Base-by-base conservation (phyloP, 2,329 filamentous ascomycete species). In the Claviceps spartinae region DNA sequence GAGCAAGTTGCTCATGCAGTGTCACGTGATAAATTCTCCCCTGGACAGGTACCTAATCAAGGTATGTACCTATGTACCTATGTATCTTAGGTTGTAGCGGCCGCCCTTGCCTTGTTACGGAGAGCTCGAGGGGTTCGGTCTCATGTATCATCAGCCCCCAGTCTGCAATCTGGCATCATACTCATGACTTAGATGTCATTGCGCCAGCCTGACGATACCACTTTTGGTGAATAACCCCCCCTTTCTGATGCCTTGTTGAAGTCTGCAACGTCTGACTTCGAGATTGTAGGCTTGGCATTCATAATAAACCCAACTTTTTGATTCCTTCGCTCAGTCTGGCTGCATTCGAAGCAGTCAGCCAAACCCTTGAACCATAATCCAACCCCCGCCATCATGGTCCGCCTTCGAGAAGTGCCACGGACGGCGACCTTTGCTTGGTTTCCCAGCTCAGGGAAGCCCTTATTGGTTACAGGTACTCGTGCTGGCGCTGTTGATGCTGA, bases 341-440 rank as follows among this genome's bases (percentile, higher is more conserved):
- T 50, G 56, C 51, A 55, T 58, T 52, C 37, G 8, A 46, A 48
- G 60, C 56, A 47, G 44, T 59, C 40, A 44, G 40, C 59, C 30
- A 34, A 34, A 34, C 57, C 56, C 57, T 60, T 54, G 52, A 54
- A 53, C 41, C 49, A 22, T 34, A 3, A 36, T n/a, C 42, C 40
- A 34, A 43, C 36, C 45, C 63, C 62, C 62, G 60, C 61, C 65
- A 72, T 60, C 69, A 98, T 98, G 93, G 91, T 96, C 71, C 87
- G 89, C 73, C 78, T 97, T 70, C 83, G 91, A 77, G 90, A 97
- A 76, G 94, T 98, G 65, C 87, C 89, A 68, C 83, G 93, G 72
- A 98, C 93, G 63, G 93, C 91, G 69, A 86, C 91, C 63, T 98
- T 98, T 69, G 88, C 93, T 65, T 98, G 93, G 91, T 95, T 88